Evolutionary conservation across 2,329 filamentous ascomycete genomes (phyloP).

Genomic region (Nothomitra cinnamomea): DNA sequence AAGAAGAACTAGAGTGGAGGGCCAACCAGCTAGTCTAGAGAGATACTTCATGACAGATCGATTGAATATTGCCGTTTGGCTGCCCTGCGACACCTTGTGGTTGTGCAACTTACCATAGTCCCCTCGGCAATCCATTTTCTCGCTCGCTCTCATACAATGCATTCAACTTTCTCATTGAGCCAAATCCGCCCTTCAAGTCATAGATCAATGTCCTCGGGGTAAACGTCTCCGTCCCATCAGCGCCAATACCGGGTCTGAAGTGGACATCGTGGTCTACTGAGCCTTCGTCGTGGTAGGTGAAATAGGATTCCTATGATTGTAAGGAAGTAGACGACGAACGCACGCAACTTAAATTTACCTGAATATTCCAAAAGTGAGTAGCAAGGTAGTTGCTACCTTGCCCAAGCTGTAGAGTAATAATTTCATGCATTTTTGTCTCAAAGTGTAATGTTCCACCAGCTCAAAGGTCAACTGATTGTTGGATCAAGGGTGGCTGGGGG

Average conservation of each 20-base stretch:
- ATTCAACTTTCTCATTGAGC: conserved; percentile 73
- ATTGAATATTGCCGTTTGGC: too few relatives aligned
- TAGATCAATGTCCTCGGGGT: conserved; percentile 86
- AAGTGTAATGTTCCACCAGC: too few relatives aligned
- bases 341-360: conserved; percentile 33
- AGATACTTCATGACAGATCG: too few relatives aligned
- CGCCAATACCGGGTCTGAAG: conserved; percentile 68
- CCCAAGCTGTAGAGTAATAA: conserved; percentile 84
- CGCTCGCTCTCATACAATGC: conserved; percentile 57
- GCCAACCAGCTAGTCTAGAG: too few relatives aligned
- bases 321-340: neutral
- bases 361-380: conserved; percentile 95
- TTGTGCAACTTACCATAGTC: conserved; percentile 27
- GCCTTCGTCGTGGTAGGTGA: conserved; percentile 62
- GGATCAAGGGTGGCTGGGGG: too few relatives aligned
- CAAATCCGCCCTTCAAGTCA: conserved; percentile 87
- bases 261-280: conserved; percentile 71
- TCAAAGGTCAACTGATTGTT: too few relatives aligned
- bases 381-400: conserved; percentile 84
- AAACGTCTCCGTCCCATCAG: conserved; percentile 77
- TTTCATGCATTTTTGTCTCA: conserved; percentile 61
- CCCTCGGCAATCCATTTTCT: conserved; percentile 21
- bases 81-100: too few relatives aligned
- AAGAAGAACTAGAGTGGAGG: too few relatives aligned
- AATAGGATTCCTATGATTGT: conserved; percentile 69